Percentiles rank a stretch among this genome's conserved stretches.
Evolutionary conservation across 2,329 filamentous ascomycete species (phyloP).

Genomic region (Didymellaceae sp.): DNA sequence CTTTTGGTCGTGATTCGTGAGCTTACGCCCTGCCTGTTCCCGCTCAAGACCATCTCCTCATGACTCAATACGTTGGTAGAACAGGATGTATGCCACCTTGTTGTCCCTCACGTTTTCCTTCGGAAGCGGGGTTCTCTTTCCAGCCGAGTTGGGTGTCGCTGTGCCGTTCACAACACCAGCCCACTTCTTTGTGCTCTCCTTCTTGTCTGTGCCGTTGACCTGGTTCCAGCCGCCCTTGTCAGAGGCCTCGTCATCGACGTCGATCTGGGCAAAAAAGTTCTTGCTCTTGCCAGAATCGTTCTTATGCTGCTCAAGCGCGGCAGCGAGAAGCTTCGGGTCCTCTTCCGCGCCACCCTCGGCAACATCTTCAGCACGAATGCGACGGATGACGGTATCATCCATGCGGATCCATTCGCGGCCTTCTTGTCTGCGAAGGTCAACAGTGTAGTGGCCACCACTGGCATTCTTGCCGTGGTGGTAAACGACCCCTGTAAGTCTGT

Average conservation of each 20-base stretch:
- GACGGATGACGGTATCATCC: slow-evolving; percentile 89
- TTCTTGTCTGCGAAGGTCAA: slow-evolving; percentile 94
- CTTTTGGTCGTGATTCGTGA: slow-evolving; percentile 18
- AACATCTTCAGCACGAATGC: slow-evolving; percentile 86
- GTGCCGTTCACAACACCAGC: slow-evolving; percentile 69
- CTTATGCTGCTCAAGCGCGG: slow-evolving; percentile 71
- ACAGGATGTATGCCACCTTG: slow-evolving; percentile 95
- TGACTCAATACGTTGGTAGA: slow-evolving; percentile 78
- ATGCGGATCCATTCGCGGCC: slow-evolving; percentile 95
- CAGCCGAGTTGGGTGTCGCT: slow-evolving; percentile 59
- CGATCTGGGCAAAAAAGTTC: slow-evolving; percentile 76
- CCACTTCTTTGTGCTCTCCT: slow-evolving; percentile 69
- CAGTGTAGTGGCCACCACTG: slow-evolving; percentile 94
- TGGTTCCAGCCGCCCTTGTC: slow-evolving; percentile 83
- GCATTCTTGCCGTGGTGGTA: slow-evolving; percentile 99
- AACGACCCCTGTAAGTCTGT: slow-evolving; percentile 86
- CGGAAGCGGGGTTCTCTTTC: slow-evolving; percentile 59
- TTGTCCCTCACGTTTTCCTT: slow-evolving; percentile 77
- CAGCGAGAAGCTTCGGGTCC: slow-evolving; percentile 71
- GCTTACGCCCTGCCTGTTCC: slow-evolving; percentile 8
- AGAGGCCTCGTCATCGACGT: slow-evolving; percentile 66
- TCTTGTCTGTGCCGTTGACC: slow-evolving; percentile 69
- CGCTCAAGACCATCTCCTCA: slow-evolving; percentile 24
- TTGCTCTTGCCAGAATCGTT: slow-evolving; percentile 60
- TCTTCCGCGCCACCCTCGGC: slow-evolving; percentile 85